Conservation (phyloP, 768 basidiomycete species). For the Termitomyces sp. region DNA sequence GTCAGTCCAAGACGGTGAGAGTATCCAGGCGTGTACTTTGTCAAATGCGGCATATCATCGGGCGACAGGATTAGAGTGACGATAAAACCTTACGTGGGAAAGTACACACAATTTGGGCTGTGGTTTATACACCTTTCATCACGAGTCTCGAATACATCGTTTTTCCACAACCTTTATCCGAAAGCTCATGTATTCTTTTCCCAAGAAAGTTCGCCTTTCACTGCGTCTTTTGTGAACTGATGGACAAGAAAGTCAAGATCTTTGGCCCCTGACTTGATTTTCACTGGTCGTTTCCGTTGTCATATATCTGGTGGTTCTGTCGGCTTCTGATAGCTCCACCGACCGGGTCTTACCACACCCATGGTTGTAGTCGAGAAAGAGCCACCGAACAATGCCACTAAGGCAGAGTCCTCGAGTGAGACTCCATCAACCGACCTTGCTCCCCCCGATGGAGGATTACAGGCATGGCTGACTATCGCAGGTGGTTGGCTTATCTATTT, state of each 20-base stretch:
- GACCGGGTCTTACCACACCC: not conserved
- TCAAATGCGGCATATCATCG: not conserved
- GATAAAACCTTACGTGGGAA: not conserved
- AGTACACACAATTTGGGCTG: not conserved
- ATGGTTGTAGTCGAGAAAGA: not conserved
- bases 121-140: not conserved
- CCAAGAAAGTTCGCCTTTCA: not conserved
- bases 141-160: not conserved
- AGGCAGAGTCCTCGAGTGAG: not conserved
- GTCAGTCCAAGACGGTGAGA: not conserved
- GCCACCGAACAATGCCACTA: not conserved
- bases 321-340: not conserved
- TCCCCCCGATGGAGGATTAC: constrained; percentile 7
- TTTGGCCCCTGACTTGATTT: not conserved
- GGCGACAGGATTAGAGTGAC: not conserved
- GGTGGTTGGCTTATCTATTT: constrained; percentile 15
- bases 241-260: not conserved
- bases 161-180: not conserved
- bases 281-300: not conserved
- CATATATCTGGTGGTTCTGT: not conserved
- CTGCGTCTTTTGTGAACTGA: not conserved
- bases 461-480: constrained; percentile 11
- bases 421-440: not conserved
- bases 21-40: not conserved
- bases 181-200: not conserved